Percentiles rank a stretch among this genome's conserved stretches.
Evolutionary conservation across 106 monocot species (phyloP).

Genomic region (Dendrobium officinale): DNA sequence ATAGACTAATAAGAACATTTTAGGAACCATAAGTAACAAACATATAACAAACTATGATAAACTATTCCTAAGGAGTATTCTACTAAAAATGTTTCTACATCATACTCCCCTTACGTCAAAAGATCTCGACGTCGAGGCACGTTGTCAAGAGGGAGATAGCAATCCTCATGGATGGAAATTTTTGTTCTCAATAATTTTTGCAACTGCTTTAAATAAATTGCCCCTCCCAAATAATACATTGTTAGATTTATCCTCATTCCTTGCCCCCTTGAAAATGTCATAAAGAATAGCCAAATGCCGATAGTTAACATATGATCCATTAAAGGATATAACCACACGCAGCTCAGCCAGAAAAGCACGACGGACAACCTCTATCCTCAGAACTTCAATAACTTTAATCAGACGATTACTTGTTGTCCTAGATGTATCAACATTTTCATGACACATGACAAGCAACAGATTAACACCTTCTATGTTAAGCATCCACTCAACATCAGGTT

Average conservation of each 20-base stretch:
- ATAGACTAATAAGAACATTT: too few species aligned
- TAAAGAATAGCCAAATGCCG: constrained; percentile 94
- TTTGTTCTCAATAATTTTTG: too few species aligned
- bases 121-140: too few species aligned
- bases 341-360: constrained; percentile 85
- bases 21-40: too few species aligned
- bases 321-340: constrained; percentile 94
- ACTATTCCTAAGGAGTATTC: too few species aligned
- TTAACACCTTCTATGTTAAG: constrained; percentile 94
- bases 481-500: constrained; percentile 75
- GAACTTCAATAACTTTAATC: constrained; percentile 97
- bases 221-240: background rate
- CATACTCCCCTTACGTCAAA: too few species aligned
- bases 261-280: constrained; percentile 18
- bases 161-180: too few species aligned
- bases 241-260: too few species aligned
- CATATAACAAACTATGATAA: too few species aligned
- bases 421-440: constrained; percentile 80
- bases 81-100: too few species aligned
- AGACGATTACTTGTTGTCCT: constrained; percentile 96
- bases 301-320: constrained; percentile 98
- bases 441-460: constrained; percentile 83
- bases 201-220: constrained; percentile 28
- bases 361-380: constrained; percentile 95
- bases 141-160: too few species aligned